Percentiles rank a stretch among this genome's conserved stretches.
Conservation (phyloP, 2,329 filamentous ascomycete genomes). For the Cercospora sesami region DNA sequence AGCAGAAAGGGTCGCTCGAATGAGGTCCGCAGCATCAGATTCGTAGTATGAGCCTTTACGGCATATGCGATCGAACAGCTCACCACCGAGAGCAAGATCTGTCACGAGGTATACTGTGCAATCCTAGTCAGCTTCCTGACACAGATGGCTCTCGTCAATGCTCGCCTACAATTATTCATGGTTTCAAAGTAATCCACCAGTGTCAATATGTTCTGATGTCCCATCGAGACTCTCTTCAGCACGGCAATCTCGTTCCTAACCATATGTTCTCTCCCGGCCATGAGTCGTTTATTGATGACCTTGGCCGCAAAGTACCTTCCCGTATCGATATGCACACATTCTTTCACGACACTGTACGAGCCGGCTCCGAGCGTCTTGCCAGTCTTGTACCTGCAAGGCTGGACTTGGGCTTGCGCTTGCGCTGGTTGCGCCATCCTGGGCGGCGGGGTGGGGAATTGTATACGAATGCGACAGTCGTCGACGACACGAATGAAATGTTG, state of each 20-base stretch:
- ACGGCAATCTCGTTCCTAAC: slow-evolving; percentile 98
- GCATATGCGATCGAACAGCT: slow-evolving; percentile 97
- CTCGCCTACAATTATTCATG: slow-evolving; percentile 79
- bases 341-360: slow-evolving; percentile 97
- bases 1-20: slow-evolving; percentile 92
- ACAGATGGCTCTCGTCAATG: not conserved
- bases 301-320: slow-evolving; percentile 98
- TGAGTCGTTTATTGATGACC: slow-evolving; percentile 97
- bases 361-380: slow-evolving; percentile 96
- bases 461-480: not conserved
- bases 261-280: slow-evolving; percentile 98
- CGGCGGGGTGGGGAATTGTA: not conserved
- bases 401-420: slow-evolving; percentile 60
- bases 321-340: slow-evolving; percentile 98
- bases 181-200: slow-evolving; percentile 99
- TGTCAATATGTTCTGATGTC: slow-evolving; percentile 95
- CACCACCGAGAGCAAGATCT: slow-evolving; percentile 90
- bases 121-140: slow-evolving; percentile 6
- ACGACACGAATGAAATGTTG: not conserved
- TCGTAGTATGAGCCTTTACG: slow-evolving; percentile 98
- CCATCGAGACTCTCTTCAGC: slow-evolving; percentile 97
- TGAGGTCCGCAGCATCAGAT: slow-evolving; percentile 90
- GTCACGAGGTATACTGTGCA: slow-evolving; percentile 84
- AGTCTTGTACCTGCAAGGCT: slow-evolving; percentile 97
- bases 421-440: slow-evolving; percentile 29